A percentile compares a stretch with the other conserved stretches of the same genome.
Evolutionary conservation across 2,329 filamentous ascomycete genomes (phyloP).

Genomic region (Diaporthe vaccinii): DNA sequence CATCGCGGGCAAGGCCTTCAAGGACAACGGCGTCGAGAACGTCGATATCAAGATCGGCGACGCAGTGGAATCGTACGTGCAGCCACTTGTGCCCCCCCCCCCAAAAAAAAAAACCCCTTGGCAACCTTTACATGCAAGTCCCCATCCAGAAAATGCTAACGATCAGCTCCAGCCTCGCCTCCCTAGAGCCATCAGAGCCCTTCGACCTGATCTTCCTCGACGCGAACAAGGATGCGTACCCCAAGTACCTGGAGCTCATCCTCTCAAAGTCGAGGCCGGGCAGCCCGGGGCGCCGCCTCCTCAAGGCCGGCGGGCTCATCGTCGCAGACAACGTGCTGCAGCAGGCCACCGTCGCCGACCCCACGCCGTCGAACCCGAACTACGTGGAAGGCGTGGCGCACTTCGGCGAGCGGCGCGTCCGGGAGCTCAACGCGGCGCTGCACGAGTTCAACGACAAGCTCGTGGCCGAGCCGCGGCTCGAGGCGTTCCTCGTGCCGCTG

Average conservation of each 20-base stretch:
- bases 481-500: slow-evolving; percentile 53
- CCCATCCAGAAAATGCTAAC: neutral
- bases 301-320: slow-evolving; percentile 64
- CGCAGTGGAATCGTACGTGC: slow-evolving; percentile 59
- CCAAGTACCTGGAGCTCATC: slow-evolving; percentile 60
- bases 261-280: slow-evolving; percentile 58
- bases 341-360: slow-evolving; percentile 61
- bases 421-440: slow-evolving; percentile 41
- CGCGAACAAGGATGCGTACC: slow-evolving; percentile 67
- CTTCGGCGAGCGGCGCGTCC: slow-evolving; percentile 27
- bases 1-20: slow-evolving; percentile 55
- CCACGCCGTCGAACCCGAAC: slow-evolving; percentile 49
- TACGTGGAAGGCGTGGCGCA: slow-evolving; percentile 30
- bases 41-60: slow-evolving; percentile 62
- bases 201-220: slow-evolving; percentile 69
- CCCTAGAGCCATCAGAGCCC: slow-evolving; percentile 54
- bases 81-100: neutral
- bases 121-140: neutral
- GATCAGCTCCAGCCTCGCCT: slow-evolving; percentile 46
- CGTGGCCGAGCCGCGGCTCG: slow-evolving; percentile 49
- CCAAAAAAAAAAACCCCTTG: no score
- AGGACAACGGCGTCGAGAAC: slow-evolving; percentile 57
- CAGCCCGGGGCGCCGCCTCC: slow-evolving; percentile 52
- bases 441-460: slow-evolving; percentile 53
- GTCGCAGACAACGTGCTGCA: slow-evolving; percentile 68